A percentile compares a stretch with the other conserved stretches of the same genome.
Evolutionary conservation across 2,329 filamentous ascomycete species (phyloP).

Genomic region (Calonectria leucothoes): DNA sequence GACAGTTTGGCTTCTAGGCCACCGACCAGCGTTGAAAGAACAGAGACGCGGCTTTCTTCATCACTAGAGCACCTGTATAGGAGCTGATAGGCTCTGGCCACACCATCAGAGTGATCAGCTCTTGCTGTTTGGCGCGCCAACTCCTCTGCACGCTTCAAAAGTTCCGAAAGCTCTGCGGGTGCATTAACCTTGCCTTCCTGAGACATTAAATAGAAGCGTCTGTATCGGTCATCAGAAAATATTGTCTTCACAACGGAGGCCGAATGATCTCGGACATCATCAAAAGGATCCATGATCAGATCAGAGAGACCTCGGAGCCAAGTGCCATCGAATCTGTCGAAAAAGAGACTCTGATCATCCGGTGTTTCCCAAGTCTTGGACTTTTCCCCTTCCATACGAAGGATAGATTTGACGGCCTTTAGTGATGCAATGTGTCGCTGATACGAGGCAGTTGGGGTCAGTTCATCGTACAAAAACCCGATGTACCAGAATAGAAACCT

Average conservation of each 20-base stretch:
- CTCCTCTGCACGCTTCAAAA: constrained; percentile 64
- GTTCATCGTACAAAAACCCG: constrained; percentile 76
- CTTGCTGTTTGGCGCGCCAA: constrained; percentile 78
- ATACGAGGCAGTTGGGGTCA: constrained; percentile 87
- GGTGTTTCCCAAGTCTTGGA: constrained; percentile 52
- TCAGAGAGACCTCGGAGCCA: constrained; percentile 78
- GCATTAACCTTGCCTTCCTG: constrained; percentile 26
- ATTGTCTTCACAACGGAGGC: constrained; percentile 61
- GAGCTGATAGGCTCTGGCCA: constrained; percentile 81
- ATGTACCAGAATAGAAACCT: constrained; percentile 82
- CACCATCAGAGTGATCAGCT: constrained; percentile 92
- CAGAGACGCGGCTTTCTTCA: constrained; percentile 54
- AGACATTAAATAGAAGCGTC: constrained; percentile 36
- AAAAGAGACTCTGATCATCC: constrained; percentile 54
- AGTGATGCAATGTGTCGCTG: constrained; percentile 88
- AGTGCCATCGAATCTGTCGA: constrained; percentile 56
- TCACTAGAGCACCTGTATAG: constrained; percentile 68
- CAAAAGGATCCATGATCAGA: constrained; percentile 88
- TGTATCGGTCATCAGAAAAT: constrained; percentile 55
- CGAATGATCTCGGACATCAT: constrained; percentile 81
- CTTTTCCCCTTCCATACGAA: constrained; percentile 75
- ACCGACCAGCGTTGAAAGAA: constrained; percentile 69
- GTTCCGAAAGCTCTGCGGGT: constrained; percentile 53
- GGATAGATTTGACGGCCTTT: constrained; percentile 74
- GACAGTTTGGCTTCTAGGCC: constrained; percentile 74